Percentiles rank a stretch among this genome's conserved stretches.
These are phyloP conservation scores for Ogataea henricii DNA, from an alignment of 805 yeast genomes.

Conservation along the genomic window DNA sequence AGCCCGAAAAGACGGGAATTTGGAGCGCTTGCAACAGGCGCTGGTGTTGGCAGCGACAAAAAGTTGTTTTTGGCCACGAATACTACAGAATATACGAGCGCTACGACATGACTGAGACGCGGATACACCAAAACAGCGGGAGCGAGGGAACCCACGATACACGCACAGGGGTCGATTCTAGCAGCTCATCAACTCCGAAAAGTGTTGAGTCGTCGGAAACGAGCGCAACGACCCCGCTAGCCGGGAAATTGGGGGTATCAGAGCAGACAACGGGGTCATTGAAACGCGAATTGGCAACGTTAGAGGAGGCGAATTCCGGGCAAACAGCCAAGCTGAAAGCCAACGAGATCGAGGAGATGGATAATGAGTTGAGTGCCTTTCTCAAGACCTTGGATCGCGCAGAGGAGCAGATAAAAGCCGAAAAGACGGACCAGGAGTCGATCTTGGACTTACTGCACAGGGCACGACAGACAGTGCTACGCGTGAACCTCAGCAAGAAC, in stretches of 20 bases:
- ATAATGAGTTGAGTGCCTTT: constrained; percentile 16
- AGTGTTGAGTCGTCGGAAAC: constrained; percentile 6
- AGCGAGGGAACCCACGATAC: background rate
- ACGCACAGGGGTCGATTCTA: constrained; percentile 1
- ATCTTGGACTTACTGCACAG: constrained; percentile 12
- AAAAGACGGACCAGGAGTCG: background rate
- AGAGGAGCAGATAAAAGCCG: constrained; percentile 6
- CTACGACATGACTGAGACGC: constrained; percentile 1
- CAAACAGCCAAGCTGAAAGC: constrained; percentile 6
- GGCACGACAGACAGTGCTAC: constrained; percentile 27
- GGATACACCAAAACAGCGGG: constrained; percentile 2
- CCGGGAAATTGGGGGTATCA: background rate
- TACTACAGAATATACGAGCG: background rate
- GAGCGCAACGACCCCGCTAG: constrained; percentile 16
- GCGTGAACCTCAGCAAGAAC: constrained; percentile 36
- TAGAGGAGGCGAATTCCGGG: constrained; percentile 4
- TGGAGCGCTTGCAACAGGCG: background rate
- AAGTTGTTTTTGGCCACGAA: background rate
- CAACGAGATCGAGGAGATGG: constrained; percentile 26
- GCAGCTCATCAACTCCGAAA: constrained; percentile 1
- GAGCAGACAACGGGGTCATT: background rate
- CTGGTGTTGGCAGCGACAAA: background rate
- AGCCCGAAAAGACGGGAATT: background rate
- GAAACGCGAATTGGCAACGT: constrained; percentile 4
- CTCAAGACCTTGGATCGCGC: constrained; percentile 12